phyloP scores from a whole-genome alignment of 1,284 basidiomycete species.

The Cryptococcus amylolentus region DNA sequence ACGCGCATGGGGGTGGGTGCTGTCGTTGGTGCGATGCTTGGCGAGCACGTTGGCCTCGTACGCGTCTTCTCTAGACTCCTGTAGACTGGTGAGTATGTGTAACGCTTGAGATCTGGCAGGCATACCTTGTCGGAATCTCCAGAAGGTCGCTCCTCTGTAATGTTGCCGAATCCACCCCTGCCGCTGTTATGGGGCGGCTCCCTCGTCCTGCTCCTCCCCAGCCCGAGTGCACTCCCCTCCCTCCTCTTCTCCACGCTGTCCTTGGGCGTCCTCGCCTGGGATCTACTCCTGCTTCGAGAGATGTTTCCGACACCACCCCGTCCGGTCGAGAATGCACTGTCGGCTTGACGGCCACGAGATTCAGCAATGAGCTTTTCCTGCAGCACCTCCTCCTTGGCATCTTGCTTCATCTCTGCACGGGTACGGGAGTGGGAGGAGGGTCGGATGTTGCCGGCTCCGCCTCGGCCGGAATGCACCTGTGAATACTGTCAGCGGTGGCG shows the following conservation, averaged over 20 bases:
- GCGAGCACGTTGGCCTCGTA: constrained; percentile 38
- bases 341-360: constrained; percentile 40
- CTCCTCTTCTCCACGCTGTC: neutral
- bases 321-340: constrained; percentile 41
- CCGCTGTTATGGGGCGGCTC: constrained; percentile 18
- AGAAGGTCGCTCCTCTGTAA: constrained; percentile 34
- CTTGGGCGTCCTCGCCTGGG: constrained; percentile 12
- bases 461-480: constrained; percentile 48
- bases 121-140: constrained; percentile 32
- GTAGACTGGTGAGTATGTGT: neutral
- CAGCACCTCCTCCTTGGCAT: constrained; percentile 40
- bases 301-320: constrained; percentile 50
- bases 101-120: neutral
- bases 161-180: constrained; percentile 49
- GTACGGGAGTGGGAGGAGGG: constrained; percentile 37
- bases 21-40: constrained; percentile 36
- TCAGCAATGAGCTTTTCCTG: constrained; percentile 46
- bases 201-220: neutral
- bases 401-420: constrained; percentile 25
- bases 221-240: constrained; percentile 5
- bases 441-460: constrained; percentile 49
- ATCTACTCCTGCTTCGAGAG: constrained; percentile 23
- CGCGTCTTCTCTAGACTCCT: constrained; percentile 22
- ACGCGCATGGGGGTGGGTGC: constrained; percentile 29
- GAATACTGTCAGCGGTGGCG: neutral